phyloP scores from a whole-genome alignment of 2,329 filamentous ascomycete species.

The Aspergillus tamarii region DNA sequence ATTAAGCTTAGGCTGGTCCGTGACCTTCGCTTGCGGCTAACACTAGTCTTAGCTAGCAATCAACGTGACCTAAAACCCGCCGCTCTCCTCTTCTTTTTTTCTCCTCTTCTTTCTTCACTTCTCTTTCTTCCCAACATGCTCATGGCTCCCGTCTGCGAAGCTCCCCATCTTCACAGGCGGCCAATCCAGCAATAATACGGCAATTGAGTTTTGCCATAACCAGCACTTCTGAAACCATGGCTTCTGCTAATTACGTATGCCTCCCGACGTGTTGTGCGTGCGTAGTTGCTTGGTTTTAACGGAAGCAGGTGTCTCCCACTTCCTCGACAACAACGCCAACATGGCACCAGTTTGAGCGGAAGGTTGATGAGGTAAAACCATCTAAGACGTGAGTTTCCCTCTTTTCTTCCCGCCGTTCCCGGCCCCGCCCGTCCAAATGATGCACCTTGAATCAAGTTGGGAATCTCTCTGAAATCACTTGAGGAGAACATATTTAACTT shows the following conservation, averaged over 20 bases:
- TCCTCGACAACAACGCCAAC: slow-evolving; percentile 72
- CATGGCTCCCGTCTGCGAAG: slow-evolving; percentile 41
- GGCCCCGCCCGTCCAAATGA: slow-evolving; percentile 67
- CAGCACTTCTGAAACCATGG: slow-evolving; percentile 35
- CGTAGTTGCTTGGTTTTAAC: slow-evolving; percentile 40
- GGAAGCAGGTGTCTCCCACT: slow-evolving; percentile 66
- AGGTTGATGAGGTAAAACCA: slow-evolving; percentile 80
- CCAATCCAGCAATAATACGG: slow-evolving; percentile 24
- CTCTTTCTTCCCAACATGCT: slow-evolving; percentile 17
- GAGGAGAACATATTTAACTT: slow-evolving; percentile 86
- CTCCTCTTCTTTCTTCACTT: slow-evolving; percentile 26
- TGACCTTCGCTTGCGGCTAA: slow-evolving; percentile 36
- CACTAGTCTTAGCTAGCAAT: slow-evolving; percentile 9
- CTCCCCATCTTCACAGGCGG: slow-evolving; percentile 38
- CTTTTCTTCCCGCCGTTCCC: slow-evolving; percentile 10
- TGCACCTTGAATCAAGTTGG: slow-evolving; percentile 84
- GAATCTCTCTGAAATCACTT: slow-evolving; percentile 99
- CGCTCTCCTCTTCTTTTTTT: slow-evolving; percentile 25
- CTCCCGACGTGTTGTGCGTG: slow-evolving; percentile 37
- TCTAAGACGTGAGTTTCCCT: slow-evolving; percentile 77
- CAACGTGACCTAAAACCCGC: slow-evolving; percentile 27
- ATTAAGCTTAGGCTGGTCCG: slow-evolving; percentile 32
- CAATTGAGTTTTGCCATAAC: slow-evolving; percentile 18
- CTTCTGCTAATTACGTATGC: slow-evolving; percentile 47
- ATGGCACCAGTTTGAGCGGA: slow-evolving; percentile 75